These are phyloP conservation scores for Chiua virens DNA, from an alignment of 768 basidiomycete species.

Conservation along the genomic window DNA sequence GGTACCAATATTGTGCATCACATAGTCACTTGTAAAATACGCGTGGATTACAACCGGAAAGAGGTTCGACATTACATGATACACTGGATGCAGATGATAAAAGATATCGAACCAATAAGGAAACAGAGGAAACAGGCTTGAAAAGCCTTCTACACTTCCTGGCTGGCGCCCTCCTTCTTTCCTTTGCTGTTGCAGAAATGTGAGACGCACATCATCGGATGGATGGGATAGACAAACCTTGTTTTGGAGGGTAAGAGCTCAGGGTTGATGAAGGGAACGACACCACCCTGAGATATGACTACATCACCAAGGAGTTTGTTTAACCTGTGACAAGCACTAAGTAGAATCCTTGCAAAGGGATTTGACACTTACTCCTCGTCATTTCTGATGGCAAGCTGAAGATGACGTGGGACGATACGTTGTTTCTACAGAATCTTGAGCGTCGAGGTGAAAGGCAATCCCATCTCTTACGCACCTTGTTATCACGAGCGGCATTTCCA, in stretches of 20 bases:
- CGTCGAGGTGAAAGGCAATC: background rate
- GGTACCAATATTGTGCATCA: too few relatives aligned
- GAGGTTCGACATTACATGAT: conserved; percentile 24
- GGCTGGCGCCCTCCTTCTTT: conserved; percentile 34
- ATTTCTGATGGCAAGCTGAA: conserved; percentile 90
- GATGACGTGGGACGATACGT: conserved; percentile 91
- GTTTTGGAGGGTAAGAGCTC: conserved; percentile 35
- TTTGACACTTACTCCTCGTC: conserved; percentile 67
- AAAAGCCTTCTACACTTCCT: conserved; percentile 27
- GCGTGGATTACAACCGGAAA: conserved; percentile 15
- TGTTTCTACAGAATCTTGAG: conserved; percentile 54
- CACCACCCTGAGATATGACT: conserved; percentile 90
- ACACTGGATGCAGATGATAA: conserved; percentile 31
- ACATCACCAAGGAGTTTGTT: conserved; percentile 83
- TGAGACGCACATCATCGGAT: background rate
- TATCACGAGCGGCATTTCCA: conserved; percentile 65
- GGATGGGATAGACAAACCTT: conserved; percentile 16
- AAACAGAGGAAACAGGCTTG: conserved; percentile 2
- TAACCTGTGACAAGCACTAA: conserved; percentile 39
- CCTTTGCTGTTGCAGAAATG: conserved; percentile 28
- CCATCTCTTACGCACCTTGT: conserved; percentile 24
- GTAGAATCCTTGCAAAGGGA: background rate
- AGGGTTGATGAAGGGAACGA: conserved; percentile 67
- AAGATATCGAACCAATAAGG: conserved; percentile 23
- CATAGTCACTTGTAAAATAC: conserved; percentile 1